Evolutionary conservation across 192 early-diverging fungal genomes (phyloP), one percentile per base, ranked within the genome.

Genomic region (Globomyces pollinis-pini): DNA sequence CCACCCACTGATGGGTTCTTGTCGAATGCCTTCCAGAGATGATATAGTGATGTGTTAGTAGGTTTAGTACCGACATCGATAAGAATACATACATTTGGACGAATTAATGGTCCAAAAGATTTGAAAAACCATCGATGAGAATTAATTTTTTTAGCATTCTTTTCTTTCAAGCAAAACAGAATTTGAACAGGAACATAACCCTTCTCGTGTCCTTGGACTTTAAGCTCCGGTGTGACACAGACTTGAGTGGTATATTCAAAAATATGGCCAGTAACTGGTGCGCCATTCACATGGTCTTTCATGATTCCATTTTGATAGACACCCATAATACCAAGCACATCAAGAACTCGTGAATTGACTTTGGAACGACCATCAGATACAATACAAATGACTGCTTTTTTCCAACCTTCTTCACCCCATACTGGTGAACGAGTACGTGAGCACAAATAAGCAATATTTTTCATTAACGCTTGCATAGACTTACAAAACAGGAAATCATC

Each of bases 61-160:
- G 91, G 90, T 61, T 88, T 85, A 50, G 94, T 96, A 11, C 94
- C 94, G 29, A 95, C 94, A 68, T 96, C 94, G 26, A 96, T 76
- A 9, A 96, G 74, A 38, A 96, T 81, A 61, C 91, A 94, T 21
- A 96, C 84, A 38, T 90, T 85, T 45, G 93, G 93, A 34, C 85
- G 75, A 60, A 95, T 66, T 28, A 89, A 71, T 12, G 83, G 76
- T 1, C 89, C 83, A 65, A 95, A 91, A 20, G 91, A 91, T 65
- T 90, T 92, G 74, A 95, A 95, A 81, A 95, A 95, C 93, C 93
- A 95, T 53, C 93, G 81, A 62, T 95, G 93, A 23, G 89, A 91
- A 79, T 95, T 95, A 76, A 95, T 85, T 78, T 81, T 83, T 52
- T 95, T 95, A 44, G 84, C 84, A 74, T 95, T 95, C 44, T 91